A percentile compares a stretch with the other conserved stretches of the same genome.
phyloP scores from a whole-genome alignment of 805 yeast genomes.

The Sugiyamaella americana region DNA sequence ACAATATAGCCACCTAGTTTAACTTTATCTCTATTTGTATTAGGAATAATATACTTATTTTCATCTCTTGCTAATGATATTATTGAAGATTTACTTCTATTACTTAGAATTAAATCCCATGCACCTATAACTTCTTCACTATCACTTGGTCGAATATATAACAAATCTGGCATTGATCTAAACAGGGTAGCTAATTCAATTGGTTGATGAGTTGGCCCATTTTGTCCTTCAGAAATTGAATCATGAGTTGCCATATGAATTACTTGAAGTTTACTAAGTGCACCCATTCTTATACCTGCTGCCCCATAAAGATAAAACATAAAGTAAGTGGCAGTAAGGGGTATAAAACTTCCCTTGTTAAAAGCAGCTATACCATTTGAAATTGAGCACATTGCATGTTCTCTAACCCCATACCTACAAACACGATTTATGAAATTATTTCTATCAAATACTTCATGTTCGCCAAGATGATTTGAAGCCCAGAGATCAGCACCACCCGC shows the following conservation, averaged over 20 bases:
- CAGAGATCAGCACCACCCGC: conserved; percentile 37
- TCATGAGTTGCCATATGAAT: conserved; percentile 51
- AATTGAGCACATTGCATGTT: conserved; percentile 98
- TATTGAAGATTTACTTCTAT: conserved; percentile 56
- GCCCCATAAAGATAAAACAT: conserved; percentile 32
- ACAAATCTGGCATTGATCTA: conserved; percentile 44
- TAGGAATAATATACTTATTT: background rate
- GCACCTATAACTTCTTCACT: conserved; percentile 46
- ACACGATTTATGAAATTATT: background rate
- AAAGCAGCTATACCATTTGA: conserved; percentile 68
- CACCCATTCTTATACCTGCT: conserved; percentile 45
- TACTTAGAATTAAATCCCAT: conserved; percentile 51
- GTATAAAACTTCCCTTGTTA: conserved; percentile 34
- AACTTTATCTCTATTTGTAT: conserved; percentile 6
- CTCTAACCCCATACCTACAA: conserved; percentile 86
- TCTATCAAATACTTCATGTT: background rate
- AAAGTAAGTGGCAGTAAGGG: conserved; percentile 37
- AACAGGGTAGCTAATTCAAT: conserved; percentile 44
- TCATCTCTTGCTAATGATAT: conserved; percentile 67
- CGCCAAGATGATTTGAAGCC: conserved; percentile 9
- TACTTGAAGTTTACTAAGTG: conserved; percentile 39
- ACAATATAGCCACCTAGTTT: conserved; percentile 9
- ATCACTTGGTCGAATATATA: conserved; percentile 47
- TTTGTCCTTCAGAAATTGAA: conserved; percentile 51
- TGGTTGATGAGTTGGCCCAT: conserved; percentile 53